Conservation (phyloP, 1,139 yeast species). For the Candida sojae region DNA sequence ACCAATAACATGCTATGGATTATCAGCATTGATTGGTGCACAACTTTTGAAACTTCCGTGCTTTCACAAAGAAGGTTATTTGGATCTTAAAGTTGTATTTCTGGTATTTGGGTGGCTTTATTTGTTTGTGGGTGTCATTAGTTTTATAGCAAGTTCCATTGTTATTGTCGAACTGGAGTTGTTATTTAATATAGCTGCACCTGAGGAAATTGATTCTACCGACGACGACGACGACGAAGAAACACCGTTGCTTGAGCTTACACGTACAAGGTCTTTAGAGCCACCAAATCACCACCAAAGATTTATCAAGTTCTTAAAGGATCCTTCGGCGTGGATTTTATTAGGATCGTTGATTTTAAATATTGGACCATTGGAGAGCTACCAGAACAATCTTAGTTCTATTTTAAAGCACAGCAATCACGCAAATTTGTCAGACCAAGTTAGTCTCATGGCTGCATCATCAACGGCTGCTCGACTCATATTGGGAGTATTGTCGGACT, state of each 20-base stretch:
- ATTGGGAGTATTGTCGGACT: slow-evolving; percentile 70
- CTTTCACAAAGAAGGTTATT: slow-evolving; percentile 29
- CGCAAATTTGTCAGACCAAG: slow-evolving; percentile 55
- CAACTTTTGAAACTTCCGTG: slow-evolving; percentile 49
- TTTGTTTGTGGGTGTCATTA: slow-evolving; percentile 53
- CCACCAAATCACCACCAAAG: slow-evolving; percentile 51
- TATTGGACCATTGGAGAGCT: slow-evolving; percentile 87
- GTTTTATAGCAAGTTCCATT: slow-evolving; percentile 63
- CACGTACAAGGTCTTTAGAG: slow-evolving; percentile 34
- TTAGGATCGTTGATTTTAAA: slow-evolving; percentile 64
- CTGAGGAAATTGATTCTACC: slow-evolving; percentile 1
- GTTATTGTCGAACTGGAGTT: slow-evolving; percentile 64
- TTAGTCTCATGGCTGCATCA: slow-evolving; percentile 40
- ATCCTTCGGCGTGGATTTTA: slow-evolving; percentile 66
- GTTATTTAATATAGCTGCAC: slow-evolving; percentile 32
- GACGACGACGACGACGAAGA: slow-evolving; percentile 9
- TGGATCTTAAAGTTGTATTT: slow-evolving; percentile 53
- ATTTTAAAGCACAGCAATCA: slow-evolving; percentile 36
- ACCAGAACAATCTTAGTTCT: slow-evolving; percentile 81
- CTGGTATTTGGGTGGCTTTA: slow-evolving; percentile 58
- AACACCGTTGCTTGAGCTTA: slow-evolving; percentile 13
- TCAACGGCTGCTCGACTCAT: slow-evolving; percentile 52
- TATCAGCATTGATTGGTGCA: slow-evolving; percentile 69
- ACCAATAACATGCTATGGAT: slow-evolving; percentile 86
- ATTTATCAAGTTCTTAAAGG: slow-evolving; percentile 54